These are phyloP conservation scores for Citrus mangshanensis DNA, from an alignment of 345 rosid genomes.

Conservation along the genomic window DNA sequence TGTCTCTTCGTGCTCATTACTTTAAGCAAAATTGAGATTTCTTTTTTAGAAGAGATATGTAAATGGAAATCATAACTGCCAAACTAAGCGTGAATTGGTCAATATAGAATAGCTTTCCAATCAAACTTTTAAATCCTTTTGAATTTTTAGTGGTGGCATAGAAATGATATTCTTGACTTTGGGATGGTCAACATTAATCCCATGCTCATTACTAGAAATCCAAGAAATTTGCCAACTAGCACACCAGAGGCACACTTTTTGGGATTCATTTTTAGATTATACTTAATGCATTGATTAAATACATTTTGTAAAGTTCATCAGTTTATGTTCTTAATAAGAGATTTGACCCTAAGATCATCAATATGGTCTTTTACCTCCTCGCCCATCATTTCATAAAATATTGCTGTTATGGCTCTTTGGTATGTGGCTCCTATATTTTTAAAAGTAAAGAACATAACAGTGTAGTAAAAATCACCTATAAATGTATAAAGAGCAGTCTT, in stretches of 20 bases:
- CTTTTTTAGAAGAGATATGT: not conserved
- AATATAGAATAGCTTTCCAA: no score
- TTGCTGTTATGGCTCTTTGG: no score
- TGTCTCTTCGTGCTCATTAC: not conserved
- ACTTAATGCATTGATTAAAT: not conserved
- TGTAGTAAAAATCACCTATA: not conserved
- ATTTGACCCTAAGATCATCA: not conserved
- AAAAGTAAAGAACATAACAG: no score
- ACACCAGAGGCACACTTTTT: not conserved
- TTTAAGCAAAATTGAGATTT: rapidly evolving
- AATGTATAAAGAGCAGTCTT: not conserved
- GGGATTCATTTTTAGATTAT: not conserved
- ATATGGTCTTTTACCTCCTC: not conserved
- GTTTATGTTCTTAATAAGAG: rapidly evolving
- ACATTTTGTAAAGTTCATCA: rapidly evolving
- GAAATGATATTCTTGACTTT: not conserved
- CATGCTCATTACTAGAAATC: not conserved
- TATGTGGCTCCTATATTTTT: no score
- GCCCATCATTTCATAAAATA: no score
- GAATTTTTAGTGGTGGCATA: not conserved
- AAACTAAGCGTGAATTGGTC: rapidly evolving
- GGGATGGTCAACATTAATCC: not conserved
- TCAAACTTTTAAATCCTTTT: not conserved
- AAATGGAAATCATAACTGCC: not conserved
- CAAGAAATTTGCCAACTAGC: not conserved